Evolutionary conservation across 345 rosid genomes (phyloP), one percentile per base, ranked within the genome.

Genomic region (Melaleuca quinquenervia): DNA sequence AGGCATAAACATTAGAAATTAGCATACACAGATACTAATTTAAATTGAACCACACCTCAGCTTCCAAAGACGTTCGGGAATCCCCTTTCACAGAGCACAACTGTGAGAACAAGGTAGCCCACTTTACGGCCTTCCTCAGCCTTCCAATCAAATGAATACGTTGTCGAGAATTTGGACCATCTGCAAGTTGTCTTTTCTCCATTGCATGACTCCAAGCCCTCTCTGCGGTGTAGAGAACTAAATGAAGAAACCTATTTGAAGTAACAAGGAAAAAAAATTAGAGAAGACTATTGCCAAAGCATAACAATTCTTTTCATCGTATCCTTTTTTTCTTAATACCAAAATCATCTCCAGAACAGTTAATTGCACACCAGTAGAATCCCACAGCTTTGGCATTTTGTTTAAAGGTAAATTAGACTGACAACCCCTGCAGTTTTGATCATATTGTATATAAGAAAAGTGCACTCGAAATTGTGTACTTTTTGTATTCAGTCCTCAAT

Each of bases 191-290:
- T 91, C 99, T 92, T 90, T 97, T 97, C 91, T 97, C 99, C 99
- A 97, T 95, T 58, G 98, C 99, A 95, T 97, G 99, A 90, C 99
- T 97, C 99, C 99, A 97, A 85, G 99, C 99, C 93, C 99, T 96
- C 90, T 97, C 99, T 60, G 98, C 94, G 85, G 88, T 89, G 88
- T 96, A 96, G 90, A 96, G 96, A 91, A 97, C 93, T 92, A 95
- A 84, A 90, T 95, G 99, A 91, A 97, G 95, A 92, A 89, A 95
- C 96, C 99, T 97, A 86, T 90, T 89, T 85, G 85, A 84, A 90
- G 76, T 88, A 88, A 88, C 89, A 85, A 22, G 85, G 84, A 26
- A 83, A 27, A 82, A 56, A 76, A 82, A 56, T 70, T 70, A 70
- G 78, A 32, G 45, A 32, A 70, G 62, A 16, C 24, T 84, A 45